These are phyloP conservation scores for Acer negundo DNA, from an alignment of 345 rosid species.

Conservation along the genomic window DNA sequence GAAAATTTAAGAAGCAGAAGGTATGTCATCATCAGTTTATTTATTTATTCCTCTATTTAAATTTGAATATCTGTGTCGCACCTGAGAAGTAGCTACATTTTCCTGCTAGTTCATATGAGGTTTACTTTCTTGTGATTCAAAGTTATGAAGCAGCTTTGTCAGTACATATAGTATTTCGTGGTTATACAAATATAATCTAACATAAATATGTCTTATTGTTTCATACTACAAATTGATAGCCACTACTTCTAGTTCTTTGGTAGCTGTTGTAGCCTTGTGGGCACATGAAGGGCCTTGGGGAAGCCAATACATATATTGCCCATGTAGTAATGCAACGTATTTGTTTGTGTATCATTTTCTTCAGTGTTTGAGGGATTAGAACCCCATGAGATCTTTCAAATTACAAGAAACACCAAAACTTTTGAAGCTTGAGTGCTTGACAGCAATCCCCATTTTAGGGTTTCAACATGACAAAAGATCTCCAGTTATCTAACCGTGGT, in stretches of 20 bases:
- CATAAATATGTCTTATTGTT: not conserved
- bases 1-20: constrained; percentile 68
- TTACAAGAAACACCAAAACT: not conserved
- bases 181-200: not conserved
- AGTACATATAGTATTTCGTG: not conserved
- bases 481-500: too few species aligned
- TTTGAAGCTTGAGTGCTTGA: too few species aligned
- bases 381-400: not conserved
- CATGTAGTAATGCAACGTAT: not conserved
- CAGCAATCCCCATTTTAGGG: too few species aligned
- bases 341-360: not conserved
- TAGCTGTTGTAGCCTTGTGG: not conserved
- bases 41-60: too few species aligned
- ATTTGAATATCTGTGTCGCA: not conserved
- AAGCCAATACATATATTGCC: not conserved
- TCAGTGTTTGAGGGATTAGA: not conserved
- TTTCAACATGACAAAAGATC: too few species aligned
- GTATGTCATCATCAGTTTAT: constrained; percentile 27
- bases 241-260: not conserved
- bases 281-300: not conserved
- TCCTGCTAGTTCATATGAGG: not conserved
- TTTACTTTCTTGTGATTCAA: not conserved
- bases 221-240: not conserved
- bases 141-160: not conserved
- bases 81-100: not conserved